Evolutionary conservation across 1,284 basidiomycete species (phyloP), one percentile per base, ranked within the genome.

Genomic region (Porogramme epimiltina): DNA sequence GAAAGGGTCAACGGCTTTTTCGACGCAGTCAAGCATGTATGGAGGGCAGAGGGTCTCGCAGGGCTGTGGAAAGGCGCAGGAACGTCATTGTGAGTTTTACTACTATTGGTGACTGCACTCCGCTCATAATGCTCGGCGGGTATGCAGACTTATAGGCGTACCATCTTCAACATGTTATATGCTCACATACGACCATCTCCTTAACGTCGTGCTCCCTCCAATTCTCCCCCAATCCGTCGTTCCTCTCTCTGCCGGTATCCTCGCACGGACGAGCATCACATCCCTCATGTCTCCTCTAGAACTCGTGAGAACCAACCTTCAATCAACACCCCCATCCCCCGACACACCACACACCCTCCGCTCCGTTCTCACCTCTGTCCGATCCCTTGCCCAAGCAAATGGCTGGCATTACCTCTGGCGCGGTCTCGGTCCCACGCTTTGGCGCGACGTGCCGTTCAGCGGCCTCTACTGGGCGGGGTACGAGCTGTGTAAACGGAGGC

Each of bases 381-480:
- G 80, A n/a, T 66, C 63, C 3, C 70, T 92, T 16, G 85, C 88
- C 9, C 77, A 76, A 41, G 66, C 72, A 36, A 78, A 88, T 49
- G 95, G 95, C 5, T 62, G 87, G 6, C 66, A 73, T 18, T 88
- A 85, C 42, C 79, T 98, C 20, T 99, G 94, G 91, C 80, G 93
- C 48, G 96, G 96, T 0, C 78, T 99, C 3, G 89, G 89, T 0
- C 84, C 95, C 3, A 98, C 95, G 4, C 77, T 99, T 8, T 98
- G 93, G 94, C 82, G 96, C 51, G 96, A 99, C 62, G 96, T 99
- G 1, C 96, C 96, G 0, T 99, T 99, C 68, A 95, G 91, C 36
- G 96, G 94, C 0, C 77, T 95, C 41, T 97, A 97, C 64, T 96
- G 94, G 90, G 85, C 86, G 4, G 81, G 82, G 22, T 91, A 90